These are phyloP conservation scores for Pythium aquatile DNA, from an alignment of 352 stramenopile genomes.

Conservation along the genomic window DNA sequence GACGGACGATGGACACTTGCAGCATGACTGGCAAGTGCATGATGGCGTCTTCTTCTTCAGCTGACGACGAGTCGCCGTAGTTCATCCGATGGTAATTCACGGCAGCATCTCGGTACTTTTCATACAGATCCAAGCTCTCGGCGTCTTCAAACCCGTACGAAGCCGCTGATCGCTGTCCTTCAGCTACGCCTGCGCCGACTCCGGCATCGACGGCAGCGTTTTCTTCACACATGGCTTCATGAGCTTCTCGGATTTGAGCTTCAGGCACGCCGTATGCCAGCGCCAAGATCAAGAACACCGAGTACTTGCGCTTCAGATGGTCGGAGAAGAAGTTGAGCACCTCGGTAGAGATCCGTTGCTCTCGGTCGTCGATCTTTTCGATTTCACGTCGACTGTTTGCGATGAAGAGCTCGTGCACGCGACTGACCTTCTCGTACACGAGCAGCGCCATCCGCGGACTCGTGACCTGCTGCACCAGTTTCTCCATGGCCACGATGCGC, in stretches of 20 bases:
- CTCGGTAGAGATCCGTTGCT: slow-evolving; percentile 45
- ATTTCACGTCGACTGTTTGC: slow-evolving; percentile 80
- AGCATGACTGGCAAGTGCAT: slow-evolving; percentile 90
- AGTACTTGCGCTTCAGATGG: slow-evolving; percentile 87
- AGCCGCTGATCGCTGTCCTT: slow-evolving; percentile 44
- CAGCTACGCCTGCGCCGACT: slow-evolving; percentile 66
- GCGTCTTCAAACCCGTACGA: slow-evolving; percentile 75
- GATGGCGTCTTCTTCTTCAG: slow-evolving; percentile 86
- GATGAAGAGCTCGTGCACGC: slow-evolving; percentile 83
- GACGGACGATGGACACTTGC: slow-evolving; percentile 68
- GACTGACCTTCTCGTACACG: slow-evolving; percentile 87
- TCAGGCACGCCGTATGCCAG: slow-evolving; percentile 74
- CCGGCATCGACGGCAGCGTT: slow-evolving; percentile 71
- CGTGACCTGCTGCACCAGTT: slow-evolving; percentile 76
- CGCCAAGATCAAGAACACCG: slow-evolving; percentile 82
- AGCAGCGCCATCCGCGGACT: slow-evolving; percentile 78
- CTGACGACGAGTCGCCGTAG: slow-evolving; percentile 67
- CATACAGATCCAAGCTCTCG: slow-evolving; percentile 76
- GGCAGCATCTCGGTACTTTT: slow-evolving; percentile 82
- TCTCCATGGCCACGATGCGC: slow-evolving; percentile 84
- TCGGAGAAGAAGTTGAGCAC: slow-evolving; percentile 83
- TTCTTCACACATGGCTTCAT: slow-evolving; percentile 81
- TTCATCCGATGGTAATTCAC: slow-evolving; percentile 87
- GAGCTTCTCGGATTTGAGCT: slow-evolving; percentile 74
- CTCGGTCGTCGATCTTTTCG: slow-evolving; percentile 46